A percentile compares a stretch with the other conserved stretches of the same genome.
phyloP scores from a whole-genome alignment of 1,284 basidiomycete species.

The Stygiomarasmius scandens region DNA sequence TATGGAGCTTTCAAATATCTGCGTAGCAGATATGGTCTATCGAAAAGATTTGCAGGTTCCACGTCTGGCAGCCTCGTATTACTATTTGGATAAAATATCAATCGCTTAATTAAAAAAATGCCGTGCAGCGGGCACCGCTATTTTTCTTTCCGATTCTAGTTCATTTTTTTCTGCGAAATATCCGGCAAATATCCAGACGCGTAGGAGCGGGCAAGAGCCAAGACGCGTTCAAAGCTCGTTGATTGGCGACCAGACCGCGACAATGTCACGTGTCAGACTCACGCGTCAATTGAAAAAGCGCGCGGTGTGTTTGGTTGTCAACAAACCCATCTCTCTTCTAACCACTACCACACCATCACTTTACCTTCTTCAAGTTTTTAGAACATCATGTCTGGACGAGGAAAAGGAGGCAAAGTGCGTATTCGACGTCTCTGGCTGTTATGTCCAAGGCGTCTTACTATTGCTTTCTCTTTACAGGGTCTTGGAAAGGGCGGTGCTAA shows the following conservation, averaged over 20 bases:
- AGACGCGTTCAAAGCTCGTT: background rate
- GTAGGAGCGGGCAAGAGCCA: background rate
- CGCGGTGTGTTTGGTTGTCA: background rate
- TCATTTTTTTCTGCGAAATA: no score
- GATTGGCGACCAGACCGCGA: background rate
- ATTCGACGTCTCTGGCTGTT: background rate
- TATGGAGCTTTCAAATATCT: no score
- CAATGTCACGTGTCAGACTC: background rate
- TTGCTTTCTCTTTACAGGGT: slow-evolving; percentile 23
- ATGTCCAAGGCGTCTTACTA: background rate
- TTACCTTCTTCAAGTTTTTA: background rate
- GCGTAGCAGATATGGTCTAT: no score
- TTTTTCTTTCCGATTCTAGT: no score
- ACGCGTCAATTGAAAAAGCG: background rate
- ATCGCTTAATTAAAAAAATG: no score
- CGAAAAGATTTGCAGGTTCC: no score
- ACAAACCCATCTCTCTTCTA: background rate
- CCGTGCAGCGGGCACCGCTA: no score
- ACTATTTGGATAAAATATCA: no score
- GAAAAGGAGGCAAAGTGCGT: slow-evolving; percentile 6
- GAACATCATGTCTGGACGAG: slow-evolving; percentile 5
- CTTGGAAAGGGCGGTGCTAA: slow-evolving; percentile 60
- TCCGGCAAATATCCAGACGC: no score
- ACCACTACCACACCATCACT: slow-evolving; percentile 3
- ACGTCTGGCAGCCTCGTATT: no score